Conservation (phyloP, 441 rosid genomes). For the Erodium trifolium region DNA sequence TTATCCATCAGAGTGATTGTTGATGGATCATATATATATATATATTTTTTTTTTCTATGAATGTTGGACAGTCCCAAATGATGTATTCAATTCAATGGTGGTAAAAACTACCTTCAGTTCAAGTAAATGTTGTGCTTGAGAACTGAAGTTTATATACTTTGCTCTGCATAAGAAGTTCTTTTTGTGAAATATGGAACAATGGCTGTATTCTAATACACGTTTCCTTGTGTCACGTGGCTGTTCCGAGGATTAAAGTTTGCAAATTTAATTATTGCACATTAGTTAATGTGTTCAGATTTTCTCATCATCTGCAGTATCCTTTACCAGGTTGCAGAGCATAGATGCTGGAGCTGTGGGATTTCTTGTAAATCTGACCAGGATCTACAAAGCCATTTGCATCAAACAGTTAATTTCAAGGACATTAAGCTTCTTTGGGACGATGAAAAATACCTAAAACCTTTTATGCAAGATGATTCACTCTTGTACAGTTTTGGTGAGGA, state of each 20-base stretch:
- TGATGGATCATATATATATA: background rate
- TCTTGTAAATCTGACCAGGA: constrained; percentile 34
- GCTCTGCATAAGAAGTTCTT: background rate
- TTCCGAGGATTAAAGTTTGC: background rate
- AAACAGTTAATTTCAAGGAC: constrained; percentile 26
- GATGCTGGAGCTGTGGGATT: constrained; percentile 61
- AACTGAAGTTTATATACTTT: background rate
- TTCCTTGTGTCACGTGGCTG: background rate
- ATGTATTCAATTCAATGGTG: background rate
- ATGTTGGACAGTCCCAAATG: background rate
- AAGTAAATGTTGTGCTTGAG: background rate
- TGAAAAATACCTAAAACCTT: constrained; percentile 64
- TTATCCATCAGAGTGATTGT: background rate
- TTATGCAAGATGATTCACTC: constrained; percentile 68
- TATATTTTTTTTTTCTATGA: background rate
- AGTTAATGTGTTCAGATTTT: background rate
- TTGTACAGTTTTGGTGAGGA: constrained; percentile 65
- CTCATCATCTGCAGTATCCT: constrained; percentile 6
- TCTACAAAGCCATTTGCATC: constrained; percentile 43
- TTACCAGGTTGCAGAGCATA: constrained; percentile 62
- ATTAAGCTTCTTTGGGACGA: constrained; percentile 38
- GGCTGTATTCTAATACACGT: background rate
- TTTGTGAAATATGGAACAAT: background rate
- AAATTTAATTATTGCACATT: background rate
- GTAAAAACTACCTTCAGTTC: background rate